A percentile compares a stretch with the other conserved stretches of the same genome.
These are phyloP conservation scores for Paramecium sexaurelia DNA, from an alignment of 73 alveolate species.

Conservation along the genomic window DNA sequence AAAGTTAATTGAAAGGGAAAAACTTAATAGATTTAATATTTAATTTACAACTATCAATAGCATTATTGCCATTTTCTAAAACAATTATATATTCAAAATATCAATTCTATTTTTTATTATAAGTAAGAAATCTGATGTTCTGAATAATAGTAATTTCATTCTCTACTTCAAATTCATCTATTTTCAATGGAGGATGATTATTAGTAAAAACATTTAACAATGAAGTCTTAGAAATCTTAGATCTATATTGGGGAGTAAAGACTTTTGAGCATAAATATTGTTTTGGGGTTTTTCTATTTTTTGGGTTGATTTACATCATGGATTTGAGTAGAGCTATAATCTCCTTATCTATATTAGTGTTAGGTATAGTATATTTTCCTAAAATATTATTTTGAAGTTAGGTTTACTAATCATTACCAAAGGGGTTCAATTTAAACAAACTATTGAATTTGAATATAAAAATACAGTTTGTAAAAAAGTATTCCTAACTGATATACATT, in stretches of 20 bases:
- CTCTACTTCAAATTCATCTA: background rate
- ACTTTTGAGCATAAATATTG: background rate
- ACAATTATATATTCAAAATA: background rate
- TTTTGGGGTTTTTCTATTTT: background rate
- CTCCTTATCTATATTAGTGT: background rate
- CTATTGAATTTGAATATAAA: background rate
- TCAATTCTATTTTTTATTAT: background rate
- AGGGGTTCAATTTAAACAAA: background rate
- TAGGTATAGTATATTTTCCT: background rate
- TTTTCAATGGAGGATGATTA: background rate
- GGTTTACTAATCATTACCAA: background rate
- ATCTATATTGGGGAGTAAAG: background rate
- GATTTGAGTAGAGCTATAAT: background rate
- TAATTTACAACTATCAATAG: background rate
- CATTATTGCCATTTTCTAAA: background rate
- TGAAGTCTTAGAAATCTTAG: background rate
- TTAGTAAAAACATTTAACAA: background rate
- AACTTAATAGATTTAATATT: too few relatives aligned
- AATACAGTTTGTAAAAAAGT: background rate
- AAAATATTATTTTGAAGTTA: background rate
- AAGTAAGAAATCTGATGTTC: background rate
- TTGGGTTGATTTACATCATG: background rate
- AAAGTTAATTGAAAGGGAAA: background rate
- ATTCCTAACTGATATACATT: background rate
- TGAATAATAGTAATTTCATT: background rate